These are phyloP conservation scores for Diophrys sp. DNA, from an alignment of 73 alveolate genomes.

Conservation along the genomic window DNA sequence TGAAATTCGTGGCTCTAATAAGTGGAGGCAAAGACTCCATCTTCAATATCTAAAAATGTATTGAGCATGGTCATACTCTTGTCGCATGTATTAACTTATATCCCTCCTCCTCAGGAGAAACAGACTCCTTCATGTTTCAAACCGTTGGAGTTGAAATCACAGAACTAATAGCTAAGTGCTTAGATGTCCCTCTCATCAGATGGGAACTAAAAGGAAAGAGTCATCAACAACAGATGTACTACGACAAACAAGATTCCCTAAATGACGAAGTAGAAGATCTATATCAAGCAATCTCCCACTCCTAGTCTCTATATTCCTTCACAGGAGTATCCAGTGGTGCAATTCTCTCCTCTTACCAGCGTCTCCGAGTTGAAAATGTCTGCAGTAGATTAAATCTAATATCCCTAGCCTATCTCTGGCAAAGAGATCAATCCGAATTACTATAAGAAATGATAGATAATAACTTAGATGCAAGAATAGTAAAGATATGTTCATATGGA, in stretches of 20 bases:
- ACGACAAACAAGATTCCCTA: conserved; percentile 56
- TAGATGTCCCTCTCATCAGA: conserved; percentile 75
- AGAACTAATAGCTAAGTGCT: conserved; percentile 87
- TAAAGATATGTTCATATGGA: conserved; percentile 93
- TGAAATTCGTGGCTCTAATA: conserved; percentile 73
- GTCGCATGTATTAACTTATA: conserved; percentile 83
- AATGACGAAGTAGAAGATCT: conserved; percentile 99
- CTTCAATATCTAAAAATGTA: conserved; percentile 77
- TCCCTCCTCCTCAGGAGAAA: conserved; percentile 67
- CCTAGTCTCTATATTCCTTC: conserved; percentile 48
- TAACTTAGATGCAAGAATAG: conserved; percentile 84
- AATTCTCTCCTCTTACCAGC: conserved; percentile 89
- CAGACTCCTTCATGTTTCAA: conserved; percentile 94
- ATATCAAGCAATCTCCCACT: conserved; percentile 77
- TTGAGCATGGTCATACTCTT: conserved; percentile 81
- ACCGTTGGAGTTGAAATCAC: conserved; percentile 91
- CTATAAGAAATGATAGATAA: conserved; percentile 88
- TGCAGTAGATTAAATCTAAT: conserved; percentile 88
- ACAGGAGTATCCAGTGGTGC: conserved; percentile 96
- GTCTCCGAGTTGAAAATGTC: conserved; percentile 94
- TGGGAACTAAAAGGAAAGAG: conserved; percentile 65
- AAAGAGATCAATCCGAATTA: conserved; percentile 81
- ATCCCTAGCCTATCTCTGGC: conserved; percentile 92
- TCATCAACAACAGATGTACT: conserved; percentile 64
- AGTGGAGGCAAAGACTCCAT: conserved; percentile 88